Percentiles rank a stretch among this genome's conserved stretches.
These are phyloP conservation scores for Chrysoporthe deuterocubensis DNA, from an alignment of 2,329 filamentous ascomycete genomes.

Conservation along the genomic window DNA sequence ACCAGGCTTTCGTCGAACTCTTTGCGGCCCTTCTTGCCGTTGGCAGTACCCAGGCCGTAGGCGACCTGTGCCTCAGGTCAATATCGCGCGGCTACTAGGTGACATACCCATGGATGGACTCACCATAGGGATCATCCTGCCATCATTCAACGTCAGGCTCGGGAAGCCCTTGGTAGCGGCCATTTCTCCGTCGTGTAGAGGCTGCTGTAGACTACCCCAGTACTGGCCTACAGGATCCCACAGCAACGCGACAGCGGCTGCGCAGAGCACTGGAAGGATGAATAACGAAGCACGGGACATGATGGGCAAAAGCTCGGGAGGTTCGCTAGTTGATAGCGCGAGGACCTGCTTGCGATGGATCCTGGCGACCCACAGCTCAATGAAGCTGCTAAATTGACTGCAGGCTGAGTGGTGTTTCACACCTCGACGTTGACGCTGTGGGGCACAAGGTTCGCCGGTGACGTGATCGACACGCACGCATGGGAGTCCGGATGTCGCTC, in stretches of 20 bases:
- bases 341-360: too few species aligned
- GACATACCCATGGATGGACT: neutral
- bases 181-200: constrained; percentile 7
- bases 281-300: constrained; percentile 15
- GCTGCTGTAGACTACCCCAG: constrained; percentile 11
- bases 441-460: constrained; percentile 16
- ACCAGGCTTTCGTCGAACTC: constrained; percentile 25
- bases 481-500: neutral
- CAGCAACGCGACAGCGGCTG: constrained; percentile 6
- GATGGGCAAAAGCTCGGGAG: neutral
- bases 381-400: neutral
- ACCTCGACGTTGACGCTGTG: neutral
- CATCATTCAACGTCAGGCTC: constrained; percentile 24
- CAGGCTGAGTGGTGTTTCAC: neutral
- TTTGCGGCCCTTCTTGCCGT: constrained; percentile 16
- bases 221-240: constrained; percentile 13
- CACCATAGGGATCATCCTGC: constrained; percentile 18
- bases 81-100: too few species aligned
- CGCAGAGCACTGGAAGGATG: constrained; percentile 13
- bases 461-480: constrained; percentile 24
- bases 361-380: neutral
- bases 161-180: constrained; percentile 16
- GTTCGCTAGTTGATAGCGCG: neutral
- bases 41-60: constrained; percentile 24
- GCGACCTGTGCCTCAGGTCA: constrained; percentile 12